Percentiles rank a stretch among this genome's conserved stretches.
These are phyloP conservation scores for Penicillium sp. DNA, from an alignment of 2,329 filamentous ascomycete genomes.

Conservation along the genomic window DNA sequence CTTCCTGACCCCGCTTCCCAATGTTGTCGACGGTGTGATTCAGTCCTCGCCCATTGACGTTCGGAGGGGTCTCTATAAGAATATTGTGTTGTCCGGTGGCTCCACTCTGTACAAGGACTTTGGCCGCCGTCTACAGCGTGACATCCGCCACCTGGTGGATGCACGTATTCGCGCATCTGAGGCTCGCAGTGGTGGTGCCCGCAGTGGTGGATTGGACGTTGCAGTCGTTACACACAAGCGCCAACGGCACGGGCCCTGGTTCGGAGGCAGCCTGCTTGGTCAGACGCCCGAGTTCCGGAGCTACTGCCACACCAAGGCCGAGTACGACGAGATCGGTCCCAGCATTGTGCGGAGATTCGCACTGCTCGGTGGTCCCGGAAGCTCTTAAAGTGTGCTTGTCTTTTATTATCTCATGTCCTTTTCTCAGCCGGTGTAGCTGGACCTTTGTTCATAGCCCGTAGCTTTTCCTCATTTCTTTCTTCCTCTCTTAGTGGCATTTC, in stretches of 20 bases:
- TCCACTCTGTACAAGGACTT: constrained; percentile 99
- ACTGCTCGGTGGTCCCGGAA: constrained; percentile 81
- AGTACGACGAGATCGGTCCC: constrained; percentile 94
- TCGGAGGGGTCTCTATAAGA: constrained; percentile 95
- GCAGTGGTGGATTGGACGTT: constrained; percentile 89
- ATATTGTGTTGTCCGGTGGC: constrained; percentile 95
- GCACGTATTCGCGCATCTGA: constrained; percentile 89
- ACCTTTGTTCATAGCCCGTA: constrained; percentile 30
- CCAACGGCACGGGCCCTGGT: constrained; percentile 97
- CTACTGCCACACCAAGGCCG: constrained; percentile 88
- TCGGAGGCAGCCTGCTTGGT: constrained; percentile 90
- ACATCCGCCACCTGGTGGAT: constrained; percentile 94
- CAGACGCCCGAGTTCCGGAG: constrained; percentile 98
- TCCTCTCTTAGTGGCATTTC: constrained; percentile 9
- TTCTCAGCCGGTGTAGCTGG: constrained; percentile 23
- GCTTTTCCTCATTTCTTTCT: constrained; percentile 16
- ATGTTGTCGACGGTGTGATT: constrained; percentile 92
- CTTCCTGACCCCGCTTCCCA: constrained; percentile 90
- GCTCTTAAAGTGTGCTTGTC: constrained; percentile 32
- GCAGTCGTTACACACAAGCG: constrained; percentile 97
- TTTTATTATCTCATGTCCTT: constrained; percentile 18
- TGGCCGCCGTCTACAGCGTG: constrained; percentile 87
- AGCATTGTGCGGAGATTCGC: constrained; percentile 94
- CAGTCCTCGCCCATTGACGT: constrained; percentile 98
- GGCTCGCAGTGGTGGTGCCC: constrained; percentile 82